Conservation (phyloP, 768 basidiomycete species). For the Hericium coralloides region DNA sequence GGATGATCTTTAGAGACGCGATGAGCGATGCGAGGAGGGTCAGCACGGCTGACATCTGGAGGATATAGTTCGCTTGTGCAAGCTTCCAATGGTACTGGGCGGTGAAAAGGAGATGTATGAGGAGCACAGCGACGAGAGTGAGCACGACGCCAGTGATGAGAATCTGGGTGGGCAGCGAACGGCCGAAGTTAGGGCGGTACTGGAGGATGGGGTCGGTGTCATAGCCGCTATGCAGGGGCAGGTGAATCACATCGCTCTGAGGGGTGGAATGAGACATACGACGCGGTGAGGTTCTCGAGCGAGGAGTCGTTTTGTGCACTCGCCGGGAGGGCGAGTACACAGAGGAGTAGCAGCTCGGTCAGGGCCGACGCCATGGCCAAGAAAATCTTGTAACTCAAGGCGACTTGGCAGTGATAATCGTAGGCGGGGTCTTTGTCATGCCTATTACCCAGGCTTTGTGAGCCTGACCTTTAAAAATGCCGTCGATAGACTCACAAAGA, state of each 20-base stretch:
- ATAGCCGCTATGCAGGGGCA: conserved; percentile 15
- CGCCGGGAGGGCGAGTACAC: neutral
- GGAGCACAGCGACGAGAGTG: conserved; percentile 75
- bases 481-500: no score
- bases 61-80: conserved; percentile 83
- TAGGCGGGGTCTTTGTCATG: no score
- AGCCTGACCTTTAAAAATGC: no score
- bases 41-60: conserved; percentile 79
- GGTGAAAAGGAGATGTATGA: conserved; percentile 91
- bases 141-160: conserved; percentile 78
- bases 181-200: conserved; percentile 74
- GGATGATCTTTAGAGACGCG: conserved; percentile 70
- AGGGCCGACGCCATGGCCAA: no score
- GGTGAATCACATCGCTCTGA: neutral
- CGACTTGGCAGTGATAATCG: no score
- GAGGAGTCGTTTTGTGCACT: neutral
- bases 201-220: conserved; percentile 63
- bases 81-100: conserved; percentile 95
- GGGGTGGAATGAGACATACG: neutral
- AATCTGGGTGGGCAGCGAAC: conserved; percentile 87
- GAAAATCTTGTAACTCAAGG: no score
- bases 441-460: no score
- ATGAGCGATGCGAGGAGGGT: conserved; percentile 71
- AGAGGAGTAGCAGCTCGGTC: neutral
- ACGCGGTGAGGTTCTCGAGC: neutral